Percentiles rank a stretch among this genome's conserved stretches.
Evolutionary conservation across 306 rosid species (phyloP).

Genomic region (Alnus rubra): DNA sequence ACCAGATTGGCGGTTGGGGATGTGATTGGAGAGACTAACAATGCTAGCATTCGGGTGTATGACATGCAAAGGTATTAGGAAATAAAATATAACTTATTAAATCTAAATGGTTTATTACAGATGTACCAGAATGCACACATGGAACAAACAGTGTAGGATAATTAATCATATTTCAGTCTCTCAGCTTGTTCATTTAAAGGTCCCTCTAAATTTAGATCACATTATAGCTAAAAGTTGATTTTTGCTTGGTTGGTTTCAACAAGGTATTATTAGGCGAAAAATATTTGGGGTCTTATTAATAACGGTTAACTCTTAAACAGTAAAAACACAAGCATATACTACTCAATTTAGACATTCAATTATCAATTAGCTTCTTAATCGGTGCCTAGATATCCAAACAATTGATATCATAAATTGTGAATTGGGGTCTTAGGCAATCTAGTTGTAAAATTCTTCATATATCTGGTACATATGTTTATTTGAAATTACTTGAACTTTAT

Average conservation of each 20-base stretch:
- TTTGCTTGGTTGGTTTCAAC: slow-evolving; percentile 1
- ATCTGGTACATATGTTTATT: neutral
- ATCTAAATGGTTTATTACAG: slow-evolving; percentile 1
- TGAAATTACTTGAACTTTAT: neutral
- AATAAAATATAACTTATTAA: slow-evolving; percentile 12
- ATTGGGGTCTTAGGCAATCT: neutral
- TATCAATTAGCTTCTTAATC: neutral
- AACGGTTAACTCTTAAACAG: neutral
- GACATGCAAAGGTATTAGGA: slow-evolving; percentile 86
- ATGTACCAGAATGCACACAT: neutral
- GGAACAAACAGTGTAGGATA: neutral
- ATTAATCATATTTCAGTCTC: neutral
- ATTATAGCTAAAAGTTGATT: neutral
- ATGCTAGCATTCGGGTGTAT: slow-evolving; percentile 73
- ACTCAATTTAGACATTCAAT: neutral
- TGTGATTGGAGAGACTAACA: slow-evolving; percentile 72
- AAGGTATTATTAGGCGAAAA: neutral
- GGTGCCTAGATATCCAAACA: neutral
- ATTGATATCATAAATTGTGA: neutral
- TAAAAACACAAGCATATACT: neutral
- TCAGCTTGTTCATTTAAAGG: neutral
- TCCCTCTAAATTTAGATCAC: neutral
- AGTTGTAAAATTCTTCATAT: neutral
- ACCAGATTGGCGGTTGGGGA: slow-evolving; percentile 95
- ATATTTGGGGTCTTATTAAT: neutral